Evolutionary conservation across 306 rosid species (phyloP), one percentile per base, ranked within the genome.

Genomic region (Ceratonia siliqua): DNA sequence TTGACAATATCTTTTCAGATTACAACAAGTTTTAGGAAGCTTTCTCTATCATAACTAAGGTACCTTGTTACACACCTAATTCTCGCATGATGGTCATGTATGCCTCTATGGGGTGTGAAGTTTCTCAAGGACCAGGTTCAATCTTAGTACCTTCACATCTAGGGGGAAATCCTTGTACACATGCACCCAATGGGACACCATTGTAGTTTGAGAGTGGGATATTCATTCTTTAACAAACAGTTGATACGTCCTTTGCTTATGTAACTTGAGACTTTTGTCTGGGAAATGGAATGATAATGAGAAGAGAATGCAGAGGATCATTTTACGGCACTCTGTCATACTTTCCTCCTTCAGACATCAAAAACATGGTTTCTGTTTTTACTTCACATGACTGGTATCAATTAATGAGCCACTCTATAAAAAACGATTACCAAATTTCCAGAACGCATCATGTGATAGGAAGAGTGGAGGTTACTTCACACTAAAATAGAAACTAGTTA

Each of bases 391-490:
- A 7, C 25, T 36, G 39, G 24, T 54, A 54, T 22, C 25, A 15
- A 49, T 35, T 43, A 35, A 70, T n/a, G 57, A 33, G 46, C 21
- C 14, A 14, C 33, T 52, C 15, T 36, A 36, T 24, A 36, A 54
- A 18, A 13, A 65, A 53, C 22, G 20, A 5, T n/a, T 21, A 20
- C 55, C 45, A n/a, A 24, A 21, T 43, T 15, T 28, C 21, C n/a
- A 21, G 32, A 42, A 69, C 35, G 55, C 59, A 62, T 59, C 76
- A 46, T 46, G 64, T 22, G 32, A 74, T 33, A 11, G 49, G 11
- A 46, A 33, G 21, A 53, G 25, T 41, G 22, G 50, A 24, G 42
- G 9, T 54, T 73, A 21, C 61, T 46, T 68, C 30, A 49, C 30
- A 58, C 46, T 58, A 6, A 9, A 33, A 57, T 17, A 46, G 32